Conservation (phyloP, 176 grass and related monocot genomes). For the Phoenix dactylifera region DNA sequence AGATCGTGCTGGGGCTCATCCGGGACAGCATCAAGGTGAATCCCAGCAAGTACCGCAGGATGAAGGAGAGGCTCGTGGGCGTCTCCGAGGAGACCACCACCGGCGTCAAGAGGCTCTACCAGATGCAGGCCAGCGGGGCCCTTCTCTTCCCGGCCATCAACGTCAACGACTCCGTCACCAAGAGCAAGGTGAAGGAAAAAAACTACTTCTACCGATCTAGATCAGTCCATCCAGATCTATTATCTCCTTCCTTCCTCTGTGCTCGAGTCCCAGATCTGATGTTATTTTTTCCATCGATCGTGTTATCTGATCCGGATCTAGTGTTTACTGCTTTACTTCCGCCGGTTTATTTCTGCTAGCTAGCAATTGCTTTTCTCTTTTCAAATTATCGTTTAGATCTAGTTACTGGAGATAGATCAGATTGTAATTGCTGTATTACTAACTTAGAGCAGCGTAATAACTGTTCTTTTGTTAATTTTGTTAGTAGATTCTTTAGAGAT, state of each 20-base stretch:
- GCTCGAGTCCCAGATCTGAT: no score
- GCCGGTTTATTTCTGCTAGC: no score
- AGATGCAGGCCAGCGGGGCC: constrained; percentile 70
- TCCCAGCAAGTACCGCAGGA: constrained; percentile 76
- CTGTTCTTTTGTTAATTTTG: no score
- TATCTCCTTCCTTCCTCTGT: background rate
- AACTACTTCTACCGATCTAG: background rate
- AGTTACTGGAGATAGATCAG: no score
- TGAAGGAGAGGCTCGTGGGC: constrained; percentile 88
- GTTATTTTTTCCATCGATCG: no score
- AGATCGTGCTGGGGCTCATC: constrained; percentile 87
- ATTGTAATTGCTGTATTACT: no score
- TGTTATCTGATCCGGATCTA: constrained; percentile 15
- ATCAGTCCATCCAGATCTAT: constrained; percentile 1
- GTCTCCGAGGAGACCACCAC: constrained; percentile 97
- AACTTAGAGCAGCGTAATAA: no score
- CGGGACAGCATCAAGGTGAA: constrained; percentile 64
- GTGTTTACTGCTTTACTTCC: background rate
- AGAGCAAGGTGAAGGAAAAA: constrained; percentile 69
- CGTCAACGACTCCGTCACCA: constrained; percentile 93
- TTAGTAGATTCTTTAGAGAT: no score
- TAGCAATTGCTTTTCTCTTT: no score
- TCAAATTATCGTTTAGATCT: no score
- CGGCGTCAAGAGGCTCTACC: constrained; percentile 79
- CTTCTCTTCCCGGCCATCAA: constrained; percentile 92